Conservation (phyloP, 192 early-diverging fungal genomes). For the Mortierella claussenii region DNA sequence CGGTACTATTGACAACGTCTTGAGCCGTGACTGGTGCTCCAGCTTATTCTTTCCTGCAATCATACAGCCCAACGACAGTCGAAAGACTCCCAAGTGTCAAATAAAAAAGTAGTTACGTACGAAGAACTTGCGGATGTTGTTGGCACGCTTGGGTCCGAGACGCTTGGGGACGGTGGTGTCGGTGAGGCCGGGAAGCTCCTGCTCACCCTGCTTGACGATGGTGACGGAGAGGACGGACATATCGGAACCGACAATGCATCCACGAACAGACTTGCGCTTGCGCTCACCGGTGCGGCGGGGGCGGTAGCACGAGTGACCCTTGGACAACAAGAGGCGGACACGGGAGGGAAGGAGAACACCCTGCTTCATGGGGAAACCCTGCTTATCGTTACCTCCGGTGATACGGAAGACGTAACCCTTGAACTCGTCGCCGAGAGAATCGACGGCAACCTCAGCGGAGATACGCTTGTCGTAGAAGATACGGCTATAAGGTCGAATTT, state of each 20-base stretch:
- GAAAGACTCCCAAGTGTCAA: not conserved
- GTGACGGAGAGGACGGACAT: constrained; percentile 94
- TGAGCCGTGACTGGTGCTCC: too few species aligned
- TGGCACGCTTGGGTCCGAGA: constrained; percentile 98
- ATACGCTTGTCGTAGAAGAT: constrained; percentile 99
- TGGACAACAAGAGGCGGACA: constrained; percentile 83
- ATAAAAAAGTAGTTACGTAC: constrained; percentile 58
- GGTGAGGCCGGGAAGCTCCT: constrained; percentile 94
- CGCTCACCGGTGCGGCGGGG: constrained; percentile 97
- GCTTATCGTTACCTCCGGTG: constrained; percentile 99
- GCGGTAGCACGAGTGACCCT: constrained; percentile 99
- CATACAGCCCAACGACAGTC: too few species aligned
- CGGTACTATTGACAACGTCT: too few species aligned
- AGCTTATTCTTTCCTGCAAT: too few species aligned
- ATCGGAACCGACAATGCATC: constrained; percentile 97
- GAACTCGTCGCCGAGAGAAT: constrained; percentile 98
- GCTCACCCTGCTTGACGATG: constrained; percentile 97
- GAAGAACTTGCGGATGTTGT: constrained; percentile 99
- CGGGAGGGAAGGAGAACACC: constrained; percentile 85
- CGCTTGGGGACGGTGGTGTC: constrained; percentile 95
- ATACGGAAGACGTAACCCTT: constrained; percentile 99
- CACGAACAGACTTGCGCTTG: constrained; percentile 99
- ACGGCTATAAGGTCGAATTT: too few species aligned
- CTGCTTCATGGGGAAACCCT: constrained; percentile 99
- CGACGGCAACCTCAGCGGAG: constrained; percentile 93